These are phyloP conservation scores for Hyparrhenia diplandra DNA, from an alignment of 176 grass and related monocot genomes.

Conservation along the genomic window DNA sequence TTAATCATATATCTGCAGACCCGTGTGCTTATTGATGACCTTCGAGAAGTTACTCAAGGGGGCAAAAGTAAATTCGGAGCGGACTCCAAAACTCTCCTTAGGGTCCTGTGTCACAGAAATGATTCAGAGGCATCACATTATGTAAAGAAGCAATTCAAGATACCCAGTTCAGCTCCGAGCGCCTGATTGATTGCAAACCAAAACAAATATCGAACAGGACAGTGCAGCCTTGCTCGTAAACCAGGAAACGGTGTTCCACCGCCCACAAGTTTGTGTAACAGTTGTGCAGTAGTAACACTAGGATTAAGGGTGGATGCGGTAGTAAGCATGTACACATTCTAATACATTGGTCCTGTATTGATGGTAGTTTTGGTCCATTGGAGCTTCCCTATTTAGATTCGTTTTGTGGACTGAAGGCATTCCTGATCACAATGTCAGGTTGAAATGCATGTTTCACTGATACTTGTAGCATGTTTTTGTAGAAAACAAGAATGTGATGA, in stretches of 20 bases:
- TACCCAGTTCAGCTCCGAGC: slow-evolving; percentile 69
- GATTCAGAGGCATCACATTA: slow-evolving; percentile 98
- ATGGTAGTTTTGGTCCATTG: slow-evolving; percentile 11
- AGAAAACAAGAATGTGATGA: background rate
- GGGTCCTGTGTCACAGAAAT: slow-evolving; percentile 92
- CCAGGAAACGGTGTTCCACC: background rate
- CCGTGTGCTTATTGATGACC: slow-evolving; percentile 84
- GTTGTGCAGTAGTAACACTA: slow-evolving; percentile 36
- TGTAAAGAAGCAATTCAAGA: slow-evolving; percentile 99
- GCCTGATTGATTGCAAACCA: slow-evolving; percentile 21
- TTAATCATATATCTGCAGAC: slow-evolving; percentile 45
- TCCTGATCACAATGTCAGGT: background rate
- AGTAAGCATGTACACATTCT: background rate
- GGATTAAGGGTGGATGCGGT: slow-evolving; percentile 6
- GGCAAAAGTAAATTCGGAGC: slow-evolving; percentile 82
- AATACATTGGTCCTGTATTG: background rate
- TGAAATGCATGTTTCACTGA: background rate
- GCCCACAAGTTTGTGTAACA: slow-evolving; percentile 13
- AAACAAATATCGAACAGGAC: slow-evolving; percentile 5
- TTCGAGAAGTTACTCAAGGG: slow-evolving; percentile 75
- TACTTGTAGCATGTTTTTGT: background rate
- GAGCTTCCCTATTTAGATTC: background rate
- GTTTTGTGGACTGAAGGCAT: background rate
- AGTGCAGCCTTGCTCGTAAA: slow-evolving; percentile 9
- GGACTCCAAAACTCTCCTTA: slow-evolving; percentile 69